Base-by-base conservation (phyloP, 2,329 filamentous ascomycete genomes). In the Periconia macrospinosa region DNA sequence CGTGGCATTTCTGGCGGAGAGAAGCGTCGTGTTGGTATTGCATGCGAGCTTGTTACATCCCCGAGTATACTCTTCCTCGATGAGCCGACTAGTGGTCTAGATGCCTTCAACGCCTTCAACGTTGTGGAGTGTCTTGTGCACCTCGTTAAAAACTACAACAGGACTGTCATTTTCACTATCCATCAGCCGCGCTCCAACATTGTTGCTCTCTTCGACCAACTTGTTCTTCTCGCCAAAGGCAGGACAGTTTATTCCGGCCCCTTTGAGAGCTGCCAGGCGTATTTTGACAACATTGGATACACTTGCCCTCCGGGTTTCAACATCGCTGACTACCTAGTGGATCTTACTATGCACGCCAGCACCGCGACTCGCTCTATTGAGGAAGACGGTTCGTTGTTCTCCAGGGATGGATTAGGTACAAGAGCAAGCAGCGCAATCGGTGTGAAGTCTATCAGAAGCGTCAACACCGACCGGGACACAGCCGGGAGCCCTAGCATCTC, bases 161-260 rank as follows among this genome's bases (percentile, higher is more conserved):
- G 95, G 56, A 99, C 95, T 1, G 92, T 99, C 51, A 89, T 99
- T 57, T 97, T 99, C 77, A 99, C 94, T 14, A 99, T 99, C 59
- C 94, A 99, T 73, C 94, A 99, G 68, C 94, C 94, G 37, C 86
- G 95, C 61, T 99, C 94, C 11, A 99, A 99, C 74, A 99, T 99
- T 67, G 94, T 97, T 19, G 94, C 94, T 10, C 83, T 99, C 2
- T 99, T 99, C 69, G 94, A 99, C 71, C 87, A 93, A 52, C 82
- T 99, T n/a, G 83, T 99, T 50, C 84, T 99, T 14, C 81, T 99
- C 42, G 94, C 94, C 2, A 88, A 91, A 61, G 94, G 94, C 23
- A 88, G 88, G 65, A 89, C 91, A 1, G 94, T 99, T 8, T 99
- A 95, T 73, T 97, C 94, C 2, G 94, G 94, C 0, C 90, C 91